Evolutionary conservation across 1,139 yeast genomes (phyloP).

Genomic region (Saccharomyces hybrid): DNA sequence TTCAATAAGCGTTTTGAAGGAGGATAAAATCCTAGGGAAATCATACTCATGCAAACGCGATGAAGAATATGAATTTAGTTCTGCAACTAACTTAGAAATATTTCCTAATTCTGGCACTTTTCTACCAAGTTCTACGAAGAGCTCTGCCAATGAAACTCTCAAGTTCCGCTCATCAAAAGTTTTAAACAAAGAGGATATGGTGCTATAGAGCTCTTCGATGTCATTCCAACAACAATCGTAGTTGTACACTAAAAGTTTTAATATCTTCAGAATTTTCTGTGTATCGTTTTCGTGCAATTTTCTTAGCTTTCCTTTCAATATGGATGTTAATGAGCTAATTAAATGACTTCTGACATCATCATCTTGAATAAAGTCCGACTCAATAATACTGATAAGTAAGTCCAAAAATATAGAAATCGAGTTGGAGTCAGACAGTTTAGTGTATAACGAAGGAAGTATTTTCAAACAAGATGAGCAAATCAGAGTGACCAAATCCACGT

Average conservation of each 20-base stretch:
- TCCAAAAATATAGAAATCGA: slow-evolving; percentile 48
- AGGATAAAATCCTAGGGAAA: slow-evolving; percentile 63
- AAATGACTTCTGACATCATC: slow-evolving; percentile 48
- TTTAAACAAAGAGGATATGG: slow-evolving; percentile 53
- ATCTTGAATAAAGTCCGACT: slow-evolving; percentile 52
- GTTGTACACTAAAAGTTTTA: slow-evolving; percentile 46
- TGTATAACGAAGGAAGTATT: slow-evolving; percentile 46
- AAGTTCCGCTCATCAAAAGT: slow-evolving; percentile 50
- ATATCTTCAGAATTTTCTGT: slow-evolving; percentile 50
- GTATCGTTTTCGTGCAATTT: slow-evolving; percentile 50
- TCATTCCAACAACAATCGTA: slow-evolving; percentile 49
- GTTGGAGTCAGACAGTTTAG: slow-evolving; percentile 37
- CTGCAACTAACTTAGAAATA: slow-evolving; percentile 47
- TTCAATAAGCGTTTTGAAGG: slow-evolving; percentile 62
- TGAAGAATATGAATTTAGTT: slow-evolving; percentile 60
- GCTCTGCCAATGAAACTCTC: slow-evolving; percentile 50
- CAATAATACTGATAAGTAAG: slow-evolving; percentile 47
- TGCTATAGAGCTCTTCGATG: slow-evolving; percentile 45
- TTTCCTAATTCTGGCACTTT: slow-evolving; percentile 40
- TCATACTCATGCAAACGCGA: slow-evolving; percentile 68
- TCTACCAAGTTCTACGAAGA: slow-evolving; percentile 53
- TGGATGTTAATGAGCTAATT: slow-evolving; percentile 50
- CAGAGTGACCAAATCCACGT: slow-evolving; percentile 43
- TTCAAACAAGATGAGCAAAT: slow-evolving; percentile 48
- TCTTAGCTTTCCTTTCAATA: slow-evolving; percentile 53